Evolutionary conservation across 352 stramenopile species (phyloP).

Genomic region (Globisporangium canariense): DNA sequence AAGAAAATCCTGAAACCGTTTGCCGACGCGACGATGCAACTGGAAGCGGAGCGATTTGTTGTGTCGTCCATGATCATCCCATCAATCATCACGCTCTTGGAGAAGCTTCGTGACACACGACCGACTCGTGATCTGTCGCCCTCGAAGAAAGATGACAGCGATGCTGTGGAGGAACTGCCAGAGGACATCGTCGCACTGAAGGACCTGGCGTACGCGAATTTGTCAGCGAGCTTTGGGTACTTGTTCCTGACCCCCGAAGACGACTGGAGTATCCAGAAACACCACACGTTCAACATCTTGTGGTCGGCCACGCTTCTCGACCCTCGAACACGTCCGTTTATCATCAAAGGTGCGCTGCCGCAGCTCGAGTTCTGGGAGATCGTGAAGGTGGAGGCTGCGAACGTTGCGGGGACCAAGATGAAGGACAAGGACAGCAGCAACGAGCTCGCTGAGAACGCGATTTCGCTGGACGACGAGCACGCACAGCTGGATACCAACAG

Average conservation of each 20-base stretch:
- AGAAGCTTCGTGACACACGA: slow-evolving; percentile 44
- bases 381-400: slow-evolving; percentile 54
- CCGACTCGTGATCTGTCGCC: not conserved
- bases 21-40: slow-evolving; percentile 50
- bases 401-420: slow-evolving; percentile 45
- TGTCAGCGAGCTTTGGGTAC: slow-evolving; percentile 55
- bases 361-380: slow-evolving; percentile 67
- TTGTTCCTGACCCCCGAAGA: slow-evolving; percentile 44
- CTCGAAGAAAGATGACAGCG: not conserved
- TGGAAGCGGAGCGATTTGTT: slow-evolving; percentile 56
- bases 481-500: slow-evolving; percentile 23
- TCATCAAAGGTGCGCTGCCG: slow-evolving; percentile 64
- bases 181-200: slow-evolving; percentile 68
- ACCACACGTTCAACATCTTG: slow-evolving; percentile 56
- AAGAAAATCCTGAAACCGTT: slow-evolving; percentile 67
- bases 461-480: slow-evolving; percentile 36
- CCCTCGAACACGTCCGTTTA: slow-evolving; percentile 67
- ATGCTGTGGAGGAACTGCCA: slow-evolving; percentile 26
- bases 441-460: slow-evolving; percentile 32
- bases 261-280: slow-evolving; percentile 40
- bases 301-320: slow-evolving; percentile 73
- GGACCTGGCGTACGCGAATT: slow-evolving; percentile 46
- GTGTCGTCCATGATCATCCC: slow-evolving; percentile 68
- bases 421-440: slow-evolving; percentile 50
- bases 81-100: slow-evolving; percentile 62